Conservation (phyloP, 805 yeast genomes). For the Barnettozyma sucrosica region DNA sequence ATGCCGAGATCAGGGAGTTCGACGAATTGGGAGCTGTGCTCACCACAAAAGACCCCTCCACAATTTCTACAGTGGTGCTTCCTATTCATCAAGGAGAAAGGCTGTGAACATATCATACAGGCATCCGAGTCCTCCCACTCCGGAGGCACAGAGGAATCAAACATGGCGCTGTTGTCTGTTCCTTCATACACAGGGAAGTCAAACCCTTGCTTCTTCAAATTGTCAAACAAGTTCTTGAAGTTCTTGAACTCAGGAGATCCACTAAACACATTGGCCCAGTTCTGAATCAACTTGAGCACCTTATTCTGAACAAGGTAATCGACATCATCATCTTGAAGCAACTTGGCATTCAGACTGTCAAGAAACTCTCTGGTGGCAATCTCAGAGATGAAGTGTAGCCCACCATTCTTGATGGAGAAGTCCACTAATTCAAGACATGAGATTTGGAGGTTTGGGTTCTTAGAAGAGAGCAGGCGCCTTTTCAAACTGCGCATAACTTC, state of each 20-base stretch:
- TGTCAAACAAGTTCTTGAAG: constrained; percentile 55
- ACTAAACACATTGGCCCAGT: constrained; percentile 72
- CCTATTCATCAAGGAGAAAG: constrained; percentile 76
- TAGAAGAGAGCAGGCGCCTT: constrained; percentile 55
- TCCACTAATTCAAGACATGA: constrained; percentile 75
- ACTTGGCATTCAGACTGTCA: constrained; percentile 55
- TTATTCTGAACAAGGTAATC: constrained; percentile 52
- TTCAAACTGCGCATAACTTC: constrained; percentile 84
- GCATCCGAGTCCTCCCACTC: constrained; percentile 96
- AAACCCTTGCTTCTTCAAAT: constrained; percentile 56
- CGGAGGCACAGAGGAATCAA: constrained; percentile 91
- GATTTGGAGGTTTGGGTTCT: constrained; percentile 76
- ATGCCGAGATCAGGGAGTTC: constrained; percentile 84
- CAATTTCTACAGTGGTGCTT: constrained; percentile 97
- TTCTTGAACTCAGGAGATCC: constrained; percentile 60
- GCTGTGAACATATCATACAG: constrained; percentile 86
- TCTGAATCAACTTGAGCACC: constrained; percentile 60
- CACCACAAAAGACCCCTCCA: constrained; percentile 89
- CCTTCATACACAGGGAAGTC: constrained; percentile 50
- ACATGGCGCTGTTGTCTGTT: constrained; percentile 40
- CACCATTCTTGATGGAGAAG: constrained; percentile 89
- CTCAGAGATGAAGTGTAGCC: constrained; percentile 74
- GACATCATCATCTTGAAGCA: constrained; percentile 34
- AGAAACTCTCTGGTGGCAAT: constrained; percentile 80
- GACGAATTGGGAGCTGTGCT: constrained; percentile 68